Evolutionary conservation across 768 basidiomycete species (phyloP), one percentile per base, ranked within the genome.

Genomic region (Lactarius trivialis): DNA sequence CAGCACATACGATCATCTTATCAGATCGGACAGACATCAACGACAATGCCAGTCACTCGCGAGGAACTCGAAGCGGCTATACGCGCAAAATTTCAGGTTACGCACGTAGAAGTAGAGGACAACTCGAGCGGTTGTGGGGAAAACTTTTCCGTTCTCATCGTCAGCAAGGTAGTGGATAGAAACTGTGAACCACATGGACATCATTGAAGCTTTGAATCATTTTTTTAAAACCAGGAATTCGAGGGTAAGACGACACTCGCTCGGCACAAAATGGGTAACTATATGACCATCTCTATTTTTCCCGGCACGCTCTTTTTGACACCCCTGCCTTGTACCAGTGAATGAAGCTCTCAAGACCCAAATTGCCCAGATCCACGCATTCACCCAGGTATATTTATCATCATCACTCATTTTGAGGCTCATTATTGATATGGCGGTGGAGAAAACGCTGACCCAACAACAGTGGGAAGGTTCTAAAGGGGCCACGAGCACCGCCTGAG

Each of bases 341-440:
- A 92, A 93, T 68, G 85, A 90, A 26, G 69, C 85, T 9, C 71
- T 93, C 69, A 92, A 89, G 74, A 75, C 75, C 2, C 78, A 91
- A 68, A 91, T 93, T 60, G 77, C 86, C 0, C 82, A 86, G 60
- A 85, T 93, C 81, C 91, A 93, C 68, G 91, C 91, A 5, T 93
- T 93, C 73, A 91, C 91, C 15, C 91, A 93, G 84, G 91, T 91
- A 66, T 56, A 75, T 28, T 6, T 37, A 19, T 19, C 28, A 11
- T 12, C 55, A 33, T 15, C 26, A 53, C 56, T 33, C 36, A 59
- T 32, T 54, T 34, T 52, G 48, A 4, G 21, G 32, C 37, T 1
- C 12, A 51, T 43, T 17, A 19, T 26, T 5, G 15, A 43, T 49
- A 51, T 63, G 34, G 11, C 50, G 32, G 28, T 2, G 32, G 65